Percentiles rank a stretch among this genome's conserved stretches.
Conservation (phyloP, 306 rosid species). For the Astragalus glycyphyllos region DNA sequence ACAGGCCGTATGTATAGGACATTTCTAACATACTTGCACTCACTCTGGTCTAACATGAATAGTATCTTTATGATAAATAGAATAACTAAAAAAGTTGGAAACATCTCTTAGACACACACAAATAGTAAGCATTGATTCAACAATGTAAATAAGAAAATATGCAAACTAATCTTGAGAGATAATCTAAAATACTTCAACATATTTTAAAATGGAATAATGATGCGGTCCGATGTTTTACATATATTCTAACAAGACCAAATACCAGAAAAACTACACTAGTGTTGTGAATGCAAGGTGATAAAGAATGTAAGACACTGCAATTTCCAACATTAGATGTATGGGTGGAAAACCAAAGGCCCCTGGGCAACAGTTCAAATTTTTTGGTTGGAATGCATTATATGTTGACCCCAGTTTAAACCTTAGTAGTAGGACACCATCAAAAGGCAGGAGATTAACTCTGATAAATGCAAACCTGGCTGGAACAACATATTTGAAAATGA, state of each 20-base stretch:
- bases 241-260: conserved; percentile 32
- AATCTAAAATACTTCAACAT: background rate
- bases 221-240: background rate
- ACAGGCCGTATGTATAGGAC: conserved; percentile 1
- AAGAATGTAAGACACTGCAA: conserved; percentile 31
- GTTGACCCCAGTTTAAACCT: conserved; percentile 10
- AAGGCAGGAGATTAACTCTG: conserved; percentile 38
- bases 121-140: conserved; percentile 14
- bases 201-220: background rate
- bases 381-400: conserved; percentile 10
- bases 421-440: conserved; percentile 32
- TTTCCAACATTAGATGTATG: conserved; percentile 15
- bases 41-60: conserved; percentile 35
- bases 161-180: background rate
- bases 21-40: conserved; percentile 21
- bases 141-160: background rate
- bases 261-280: conserved; percentile 31
- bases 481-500: conserved; percentile 76
- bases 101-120: conserved; percentile 15
- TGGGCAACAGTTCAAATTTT: conserved; percentile 29
- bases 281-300: conserved; percentile 26
- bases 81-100: conserved; percentile 20
- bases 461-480: conserved; percentile 69
- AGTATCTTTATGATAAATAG: conserved; percentile 12
- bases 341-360: background rate